phyloP scores from a whole-genome alignment of 768 basidiomycete genomes.

The Leucosporidium yakuticum region DNA sequence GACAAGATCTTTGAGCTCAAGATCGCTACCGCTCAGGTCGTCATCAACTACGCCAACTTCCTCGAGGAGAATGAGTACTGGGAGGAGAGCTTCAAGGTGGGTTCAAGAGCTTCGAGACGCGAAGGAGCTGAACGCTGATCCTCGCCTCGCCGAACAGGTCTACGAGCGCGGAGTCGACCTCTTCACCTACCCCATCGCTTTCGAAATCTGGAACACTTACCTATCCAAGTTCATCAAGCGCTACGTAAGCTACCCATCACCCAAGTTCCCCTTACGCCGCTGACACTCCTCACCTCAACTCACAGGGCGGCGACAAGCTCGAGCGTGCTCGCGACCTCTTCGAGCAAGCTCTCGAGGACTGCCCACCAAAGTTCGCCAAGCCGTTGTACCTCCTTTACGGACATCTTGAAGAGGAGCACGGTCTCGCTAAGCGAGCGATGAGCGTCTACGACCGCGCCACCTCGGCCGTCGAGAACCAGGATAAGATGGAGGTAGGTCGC shows the following conservation, averaged over 20 bases:
- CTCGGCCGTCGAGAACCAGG: conserved; percentile 73
- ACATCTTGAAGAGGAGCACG: conserved; percentile 89
- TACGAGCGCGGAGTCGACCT: conserved; percentile 96
- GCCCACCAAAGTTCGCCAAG: conserved; percentile 90
- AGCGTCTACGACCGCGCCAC: conserved; percentile 89
- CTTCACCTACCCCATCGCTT: conserved; percentile 95
- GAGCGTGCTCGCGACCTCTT: conserved; percentile 96
- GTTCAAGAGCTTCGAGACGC: conserved; percentile 3
- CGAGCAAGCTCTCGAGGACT: conserved; percentile 94
- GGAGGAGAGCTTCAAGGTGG: conserved; percentile 94
- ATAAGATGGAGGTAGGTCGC: conserved; percentile 80
- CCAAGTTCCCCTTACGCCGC: no score
- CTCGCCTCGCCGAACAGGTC: conserved; percentile 52
- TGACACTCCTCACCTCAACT: background rate
- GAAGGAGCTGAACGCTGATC: background rate
- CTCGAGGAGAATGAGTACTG: conserved; percentile 96
- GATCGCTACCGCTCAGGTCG: conserved; percentile 96
- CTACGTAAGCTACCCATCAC: conserved; percentile 58
- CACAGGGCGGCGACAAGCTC: conserved; percentile 80
- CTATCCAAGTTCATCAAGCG: conserved; percentile 93
- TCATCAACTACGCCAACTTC: conserved; percentile 95
- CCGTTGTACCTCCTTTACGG: conserved; percentile 93
- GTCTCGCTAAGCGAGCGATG: conserved; percentile 93
- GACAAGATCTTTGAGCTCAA: conserved; percentile 93
- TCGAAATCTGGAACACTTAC: conserved; percentile 99